Conservation (phyloP, 352 stramenopile species). For the Phytophthora sansomeana region DNA sequence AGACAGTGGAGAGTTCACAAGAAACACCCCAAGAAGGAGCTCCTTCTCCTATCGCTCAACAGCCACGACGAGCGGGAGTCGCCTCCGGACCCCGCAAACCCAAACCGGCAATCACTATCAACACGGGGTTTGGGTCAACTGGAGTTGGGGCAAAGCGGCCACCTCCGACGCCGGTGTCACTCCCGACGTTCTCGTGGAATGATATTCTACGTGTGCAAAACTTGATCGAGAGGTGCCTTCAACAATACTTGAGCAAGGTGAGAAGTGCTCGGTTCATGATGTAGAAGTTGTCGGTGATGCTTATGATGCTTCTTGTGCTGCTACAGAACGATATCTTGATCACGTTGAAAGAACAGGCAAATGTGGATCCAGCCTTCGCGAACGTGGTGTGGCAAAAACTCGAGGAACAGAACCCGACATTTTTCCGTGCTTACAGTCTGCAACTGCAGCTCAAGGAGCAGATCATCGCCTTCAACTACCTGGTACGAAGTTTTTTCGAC, state of each 20-base stretch:
- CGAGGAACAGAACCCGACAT: constrained; percentile 91
- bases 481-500: constrained; percentile 60
- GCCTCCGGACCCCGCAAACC: constrained; percentile 31
- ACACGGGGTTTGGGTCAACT: constrained; percentile 28
- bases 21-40: neutral
- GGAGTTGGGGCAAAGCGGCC: constrained; percentile 35
- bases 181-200: constrained; percentile 82
- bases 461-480: constrained; percentile 92
- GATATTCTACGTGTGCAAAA: constrained; percentile 92
- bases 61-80: constrained; percentile 23
- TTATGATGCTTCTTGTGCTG: neutral
- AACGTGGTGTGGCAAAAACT: constrained; percentile 93
- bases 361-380: constrained; percentile 87
- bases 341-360: constrained; percentile 69
- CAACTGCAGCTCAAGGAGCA: constrained; percentile 92
- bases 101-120: constrained; percentile 49
- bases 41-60: constrained; percentile 1
- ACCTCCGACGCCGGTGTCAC: constrained; percentile 33
- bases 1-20: constrained; percentile 16
- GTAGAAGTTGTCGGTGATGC: neutral
- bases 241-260: constrained; percentile 93
- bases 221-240: constrained; percentile 90
- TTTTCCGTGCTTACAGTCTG: constrained; percentile 89
- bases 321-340: constrained; percentile 70
- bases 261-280: neutral